Conservation (phyloP, 2,329 filamentous ascomycete species). For the Aspergillus carbonarius region DNA sequence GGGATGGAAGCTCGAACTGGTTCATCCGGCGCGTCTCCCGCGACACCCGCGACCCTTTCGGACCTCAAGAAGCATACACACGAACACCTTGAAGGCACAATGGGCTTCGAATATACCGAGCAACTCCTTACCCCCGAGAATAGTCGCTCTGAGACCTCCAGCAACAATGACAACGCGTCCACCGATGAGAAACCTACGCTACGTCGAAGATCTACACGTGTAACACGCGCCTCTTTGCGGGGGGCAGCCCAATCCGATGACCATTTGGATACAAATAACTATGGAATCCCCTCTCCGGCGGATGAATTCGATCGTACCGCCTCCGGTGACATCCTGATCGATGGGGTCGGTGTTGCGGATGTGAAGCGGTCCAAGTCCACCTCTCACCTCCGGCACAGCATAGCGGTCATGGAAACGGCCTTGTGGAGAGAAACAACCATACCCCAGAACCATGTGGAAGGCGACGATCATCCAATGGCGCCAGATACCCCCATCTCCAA, state of each 20-base stretch:
- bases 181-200: conserved; percentile 33
- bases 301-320: conserved; percentile 28
- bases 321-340: conserved; percentile 41
- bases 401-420: conserved; percentile 41
- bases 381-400: conserved; percentile 40
- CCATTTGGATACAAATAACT: conserved; percentile 23
- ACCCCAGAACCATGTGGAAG: conserved; percentile 19
- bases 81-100: conserved; percentile 30
- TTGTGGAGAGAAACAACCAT: conserved; percentile 27
- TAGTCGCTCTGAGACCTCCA: conserved; percentile 45
- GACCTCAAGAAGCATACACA: conserved; percentile 28
- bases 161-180: conserved; percentile 39
- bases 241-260: conserved; percentile 29
- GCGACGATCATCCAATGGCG: conserved; percentile 27
- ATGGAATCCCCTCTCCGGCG: conserved; percentile 20
- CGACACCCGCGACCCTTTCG: conserved; percentile 29
- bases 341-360: conserved; percentile 30
- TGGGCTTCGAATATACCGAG: conserved; percentile 37
- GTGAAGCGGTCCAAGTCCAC: conserved; percentile 29
- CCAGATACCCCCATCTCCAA: conserved; percentile 39
- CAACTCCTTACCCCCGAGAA: conserved; percentile 46
- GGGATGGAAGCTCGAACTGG: conserved; percentile 31
- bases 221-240: conserved; percentile 41
- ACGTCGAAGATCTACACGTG: conserved; percentile 40
- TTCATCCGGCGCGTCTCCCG: conserved; percentile 32